phyloP scores from a whole-genome alignment of 2,329 filamentous ascomycete species.

The Alternaria infectoria region DNA sequence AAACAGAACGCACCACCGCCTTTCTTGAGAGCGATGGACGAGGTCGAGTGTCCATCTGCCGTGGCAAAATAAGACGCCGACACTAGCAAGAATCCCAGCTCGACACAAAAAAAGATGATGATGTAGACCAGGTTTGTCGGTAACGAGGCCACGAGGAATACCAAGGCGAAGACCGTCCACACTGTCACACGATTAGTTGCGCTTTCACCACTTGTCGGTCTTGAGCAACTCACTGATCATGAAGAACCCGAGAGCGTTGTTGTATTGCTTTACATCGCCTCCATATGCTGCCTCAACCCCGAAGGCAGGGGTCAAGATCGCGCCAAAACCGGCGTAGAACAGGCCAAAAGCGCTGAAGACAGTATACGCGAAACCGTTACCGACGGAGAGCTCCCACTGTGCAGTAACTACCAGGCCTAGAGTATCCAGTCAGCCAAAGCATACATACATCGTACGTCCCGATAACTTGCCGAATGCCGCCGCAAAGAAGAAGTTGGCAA shows the following conservation, averaged over 20 bases:
- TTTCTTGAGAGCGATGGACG: slow-evolving; percentile 50
- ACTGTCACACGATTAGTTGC: slow-evolving; percentile 32
- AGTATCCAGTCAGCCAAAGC: not conserved
- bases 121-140: slow-evolving; percentile 58
- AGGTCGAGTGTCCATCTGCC: slow-evolving; percentile 50
- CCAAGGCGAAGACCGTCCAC: slow-evolving; percentile 57
- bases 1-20: slow-evolving; percentile 57
- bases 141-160: slow-evolving; percentile 55
- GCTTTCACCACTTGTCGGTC: not conserved
- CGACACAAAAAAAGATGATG: slow-evolving; percentile 56
- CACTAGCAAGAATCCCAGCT: slow-evolving; percentile 54
- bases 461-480: slow-evolving; percentile 53
- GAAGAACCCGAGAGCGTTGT: slow-evolving; percentile 60
- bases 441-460: not conserved
- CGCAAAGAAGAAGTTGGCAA: slow-evolving; percentile 63
- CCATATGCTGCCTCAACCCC: slow-evolving; percentile 56
- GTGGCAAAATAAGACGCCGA: slow-evolving; percentile 55
- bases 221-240: slow-evolving; percentile 48
- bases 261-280: slow-evolving; percentile 50
- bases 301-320: slow-evolving; percentile 56
- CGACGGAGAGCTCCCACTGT: slow-evolving; percentile 62
- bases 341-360: slow-evolving; percentile 62
- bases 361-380: slow-evolving; percentile 62
- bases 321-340: slow-evolving; percentile 59
- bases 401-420: slow-evolving; percentile 57